These are phyloP conservation scores for Liquidambar formosana DNA, from an alignment of 164 flowering plant genomes.

Conservation along the genomic window DNA sequence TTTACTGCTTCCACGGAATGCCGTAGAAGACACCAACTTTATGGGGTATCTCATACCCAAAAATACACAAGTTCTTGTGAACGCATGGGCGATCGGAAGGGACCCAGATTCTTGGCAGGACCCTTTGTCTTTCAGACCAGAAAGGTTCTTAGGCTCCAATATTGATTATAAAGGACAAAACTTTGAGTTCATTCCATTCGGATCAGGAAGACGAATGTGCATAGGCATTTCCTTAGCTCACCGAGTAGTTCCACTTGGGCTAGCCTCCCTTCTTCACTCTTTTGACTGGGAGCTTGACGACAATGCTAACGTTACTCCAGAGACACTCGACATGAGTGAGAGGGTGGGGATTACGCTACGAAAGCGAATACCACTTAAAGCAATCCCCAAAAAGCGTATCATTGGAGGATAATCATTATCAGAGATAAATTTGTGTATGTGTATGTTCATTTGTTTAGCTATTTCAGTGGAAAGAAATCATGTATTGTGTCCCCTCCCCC, in stretches of 20 bases:
- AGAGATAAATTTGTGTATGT: too few species aligned
- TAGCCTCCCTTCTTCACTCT: constrained; percentile 18
- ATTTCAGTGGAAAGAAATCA: too few species aligned
- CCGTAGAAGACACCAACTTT: constrained; percentile 11
- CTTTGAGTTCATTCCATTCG: constrained; percentile 30
- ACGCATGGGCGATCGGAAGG: constrained; percentile 19
- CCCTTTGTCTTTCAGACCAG: constrained; percentile 21
- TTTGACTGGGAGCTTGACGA: constrained; percentile 22
- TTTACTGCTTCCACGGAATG: constrained; percentile 25
- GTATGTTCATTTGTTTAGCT: too few species aligned
- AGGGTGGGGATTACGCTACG: constrained; percentile 15
- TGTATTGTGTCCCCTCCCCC: too few species aligned
- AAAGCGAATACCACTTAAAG: constrained; percentile 13
- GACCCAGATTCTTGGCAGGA: constrained; percentile 21
- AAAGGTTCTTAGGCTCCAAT: constrained; percentile 29
- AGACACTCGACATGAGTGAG: constrained; percentile 20
- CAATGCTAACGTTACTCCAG: constrained; percentile 7
- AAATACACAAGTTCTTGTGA: constrained; percentile 25
- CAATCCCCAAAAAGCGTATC: constrained; percentile 14
- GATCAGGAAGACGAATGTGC: constrained; percentile 30
- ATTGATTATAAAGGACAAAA: constrained; percentile 21
- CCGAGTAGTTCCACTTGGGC: constrained; percentile 11
- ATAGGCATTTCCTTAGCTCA: constrained; percentile 19
- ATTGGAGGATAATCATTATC: too few species aligned
- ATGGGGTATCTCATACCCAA: constrained; percentile 25